phyloP scores from a whole-genome alignment of 2,329 filamentous ascomycete species.

The Aspergillus ruber region DNA sequence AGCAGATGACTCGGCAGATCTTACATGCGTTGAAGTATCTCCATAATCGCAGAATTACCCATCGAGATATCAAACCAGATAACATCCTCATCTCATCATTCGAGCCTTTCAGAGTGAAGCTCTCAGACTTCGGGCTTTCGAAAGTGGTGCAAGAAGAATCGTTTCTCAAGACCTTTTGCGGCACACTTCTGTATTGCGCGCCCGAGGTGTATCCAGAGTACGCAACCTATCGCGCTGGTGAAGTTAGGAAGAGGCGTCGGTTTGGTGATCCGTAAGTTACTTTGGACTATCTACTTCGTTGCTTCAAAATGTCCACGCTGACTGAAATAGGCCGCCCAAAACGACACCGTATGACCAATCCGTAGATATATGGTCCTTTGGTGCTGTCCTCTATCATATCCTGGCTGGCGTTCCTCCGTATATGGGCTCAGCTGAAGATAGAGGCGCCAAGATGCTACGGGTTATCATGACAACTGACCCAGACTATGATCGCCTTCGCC shows the following conservation, averaged over 20 bases:
- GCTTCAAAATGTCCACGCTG: conserved; percentile 7
- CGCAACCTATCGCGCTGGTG: conserved; percentile 55
- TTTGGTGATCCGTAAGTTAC: conserved; percentile 39
- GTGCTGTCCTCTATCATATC: conserved; percentile 81
- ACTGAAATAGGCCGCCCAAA: conserved; percentile 35
- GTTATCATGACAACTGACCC: conserved; percentile 76
- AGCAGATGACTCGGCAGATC: conserved; percentile 62
- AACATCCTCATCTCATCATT: conserved; percentile 79
- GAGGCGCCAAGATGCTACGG: conserved; percentile 67
- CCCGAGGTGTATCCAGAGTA: conserved; percentile 91
- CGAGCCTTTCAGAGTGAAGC: conserved; percentile 72
- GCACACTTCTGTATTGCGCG: conserved; percentile 90
- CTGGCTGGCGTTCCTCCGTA: conserved; percentile 77
- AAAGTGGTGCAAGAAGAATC: conserved; percentile 91
- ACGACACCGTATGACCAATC: conserved; percentile 74
- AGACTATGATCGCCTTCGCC: conserved; percentile 58
- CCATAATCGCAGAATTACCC: conserved; percentile 81
- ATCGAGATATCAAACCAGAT: conserved; percentile 98
- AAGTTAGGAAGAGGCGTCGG: conserved; percentile 58
- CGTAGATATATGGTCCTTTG: conserved; percentile 94
- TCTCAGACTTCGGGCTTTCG: conserved; percentile 93
- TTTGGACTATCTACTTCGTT: background rate
- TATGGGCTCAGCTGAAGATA: conserved; percentile 67
- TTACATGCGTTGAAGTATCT: conserved; percentile 79
- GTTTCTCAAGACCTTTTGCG: conserved; percentile 92